Conservation (phyloP, 768 basidiomycete species). For the Auricularia auricula-judae region DNA sequence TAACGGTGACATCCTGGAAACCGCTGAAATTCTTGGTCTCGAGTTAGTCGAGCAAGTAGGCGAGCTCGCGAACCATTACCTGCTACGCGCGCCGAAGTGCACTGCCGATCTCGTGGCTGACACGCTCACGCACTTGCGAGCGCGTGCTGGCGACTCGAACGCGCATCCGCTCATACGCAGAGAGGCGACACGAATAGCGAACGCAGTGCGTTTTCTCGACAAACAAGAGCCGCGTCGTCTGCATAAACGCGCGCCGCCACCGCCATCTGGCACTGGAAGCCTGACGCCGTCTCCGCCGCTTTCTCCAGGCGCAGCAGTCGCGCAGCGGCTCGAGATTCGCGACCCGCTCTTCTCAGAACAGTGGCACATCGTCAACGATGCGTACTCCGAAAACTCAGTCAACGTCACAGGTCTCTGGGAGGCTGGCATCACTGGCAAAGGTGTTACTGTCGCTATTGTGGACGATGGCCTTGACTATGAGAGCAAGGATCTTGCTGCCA, state of each 20-base stretch:
- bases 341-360: conserved; percentile 34
- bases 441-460: conserved; percentile 34
- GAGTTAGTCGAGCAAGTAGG: conserved; percentile 85
- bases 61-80: conserved; percentile 71
- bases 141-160: not conserved
- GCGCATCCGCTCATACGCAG: not conserved
- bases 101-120: not conserved
- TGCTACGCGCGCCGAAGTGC: conserved; percentile 53
- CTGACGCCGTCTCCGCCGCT: conserved; percentile 15
- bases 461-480: conserved; percentile 39
- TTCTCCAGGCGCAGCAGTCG: conserved; percentile 24
- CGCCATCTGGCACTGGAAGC: conserved; percentile 4
- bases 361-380: conserved; percentile 38
- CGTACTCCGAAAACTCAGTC: conserved; percentile 24
- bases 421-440: conserved; percentile 29
- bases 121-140: not conserved
- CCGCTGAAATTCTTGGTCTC: conserved; percentile 52
- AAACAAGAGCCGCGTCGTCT: conserved; percentile 59
- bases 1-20: conserved; percentile 46
- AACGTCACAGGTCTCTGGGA: conserved; percentile 37
- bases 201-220: conserved; percentile 49
- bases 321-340: conserved; percentile 21
- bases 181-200: conserved; percentile 22
- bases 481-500: conserved; percentile 32
- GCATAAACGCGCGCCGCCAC: conserved; percentile 36